Conservation (phyloP, 768 basidiomycete genomes). For the Gyrodon lividus region DNA sequence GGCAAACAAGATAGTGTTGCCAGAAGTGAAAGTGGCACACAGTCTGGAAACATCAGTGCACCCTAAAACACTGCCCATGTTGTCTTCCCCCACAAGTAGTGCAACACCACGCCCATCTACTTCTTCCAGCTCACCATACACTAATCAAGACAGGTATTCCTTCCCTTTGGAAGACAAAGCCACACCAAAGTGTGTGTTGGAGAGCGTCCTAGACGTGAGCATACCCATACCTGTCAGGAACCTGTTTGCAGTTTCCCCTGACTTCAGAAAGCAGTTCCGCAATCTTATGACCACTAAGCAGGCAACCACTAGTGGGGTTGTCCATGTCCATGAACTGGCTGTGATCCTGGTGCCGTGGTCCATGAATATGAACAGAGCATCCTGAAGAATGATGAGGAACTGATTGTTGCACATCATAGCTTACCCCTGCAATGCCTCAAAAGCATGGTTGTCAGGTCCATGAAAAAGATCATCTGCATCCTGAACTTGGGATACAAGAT, state of each 20-base stretch:
- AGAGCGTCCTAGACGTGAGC: not conserved
- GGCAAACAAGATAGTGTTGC: too few relatives aligned
- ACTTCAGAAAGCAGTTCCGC: not conserved
- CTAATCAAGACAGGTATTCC: not conserved
- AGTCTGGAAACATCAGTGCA: too few relatives aligned
- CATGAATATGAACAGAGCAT: not conserved
- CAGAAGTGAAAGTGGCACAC: too few relatives aligned
- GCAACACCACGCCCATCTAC: too few relatives aligned
- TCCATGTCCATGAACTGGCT: not conserved
- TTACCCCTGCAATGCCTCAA: not conserved
- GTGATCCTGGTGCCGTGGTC: not conserved
- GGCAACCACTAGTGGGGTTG: not conserved
- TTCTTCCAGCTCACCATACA: not conserved
- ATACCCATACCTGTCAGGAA: not conserved
- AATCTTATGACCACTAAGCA: not conserved
- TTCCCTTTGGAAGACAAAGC: not conserved
- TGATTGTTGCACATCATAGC: not conserved
- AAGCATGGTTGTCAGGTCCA: too few relatives aligned
- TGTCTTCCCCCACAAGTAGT: too few relatives aligned
- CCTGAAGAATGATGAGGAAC: not conserved
- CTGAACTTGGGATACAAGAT: too few relatives aligned
- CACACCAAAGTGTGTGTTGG: not conserved
- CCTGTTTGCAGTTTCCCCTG: not conserved
- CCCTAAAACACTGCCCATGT: too few relatives aligned
- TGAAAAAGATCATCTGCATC: too few relatives aligned